Conservation (phyloP, 1,284 basidiomycete species). For the Heliocybe sulcata region DNA sequence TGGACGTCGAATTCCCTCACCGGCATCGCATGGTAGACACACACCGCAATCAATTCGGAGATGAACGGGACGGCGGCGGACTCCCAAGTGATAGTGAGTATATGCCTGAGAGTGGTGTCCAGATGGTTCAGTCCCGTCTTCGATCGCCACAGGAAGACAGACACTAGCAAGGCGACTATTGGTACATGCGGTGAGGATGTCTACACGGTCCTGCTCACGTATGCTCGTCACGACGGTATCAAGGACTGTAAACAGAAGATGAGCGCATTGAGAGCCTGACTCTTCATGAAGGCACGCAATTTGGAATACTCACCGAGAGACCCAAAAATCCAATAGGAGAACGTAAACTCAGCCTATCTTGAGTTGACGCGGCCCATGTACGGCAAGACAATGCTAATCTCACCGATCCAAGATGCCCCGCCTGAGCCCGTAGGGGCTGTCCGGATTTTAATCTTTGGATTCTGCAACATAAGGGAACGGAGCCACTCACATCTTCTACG, state of each 20-base stretch:
- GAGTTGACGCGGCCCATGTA: not conserved
- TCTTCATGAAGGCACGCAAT: not conserved
- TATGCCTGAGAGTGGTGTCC: constrained; percentile 32
- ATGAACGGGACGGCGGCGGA: constrained; percentile 37
- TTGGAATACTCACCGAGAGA: constrained; percentile 24
- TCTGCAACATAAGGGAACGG: not conserved
- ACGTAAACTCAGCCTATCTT: constrained; percentile 29
- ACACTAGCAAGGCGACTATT: constrained; percentile 22
- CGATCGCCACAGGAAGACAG: constrained; percentile 31
- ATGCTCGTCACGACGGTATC: constrained; percentile 33
- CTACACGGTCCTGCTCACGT: constrained; percentile 23
- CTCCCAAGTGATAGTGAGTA: constrained; percentile 41
- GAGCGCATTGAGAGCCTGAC: not conserved
- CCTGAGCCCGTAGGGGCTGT: constrained; percentile 24
- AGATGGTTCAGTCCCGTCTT: constrained; percentile 34
- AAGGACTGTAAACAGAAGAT: constrained; percentile 29
- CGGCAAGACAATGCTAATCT: constrained; percentile 4
- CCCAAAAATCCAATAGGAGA: constrained; percentile 35
- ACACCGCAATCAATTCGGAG: constrained; percentile 34
- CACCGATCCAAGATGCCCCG: constrained; percentile 25
- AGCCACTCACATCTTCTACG: constrained; percentile 17
- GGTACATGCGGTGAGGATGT: not conserved
- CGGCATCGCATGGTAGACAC: constrained; percentile 3
- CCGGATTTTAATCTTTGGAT: not conserved
- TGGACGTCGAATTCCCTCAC: not conserved